A percentile compares a stretch with the other conserved stretches of the same genome.
Conservation (phyloP, 106 monocot species). For the Ottelia alismoides region DNA sequence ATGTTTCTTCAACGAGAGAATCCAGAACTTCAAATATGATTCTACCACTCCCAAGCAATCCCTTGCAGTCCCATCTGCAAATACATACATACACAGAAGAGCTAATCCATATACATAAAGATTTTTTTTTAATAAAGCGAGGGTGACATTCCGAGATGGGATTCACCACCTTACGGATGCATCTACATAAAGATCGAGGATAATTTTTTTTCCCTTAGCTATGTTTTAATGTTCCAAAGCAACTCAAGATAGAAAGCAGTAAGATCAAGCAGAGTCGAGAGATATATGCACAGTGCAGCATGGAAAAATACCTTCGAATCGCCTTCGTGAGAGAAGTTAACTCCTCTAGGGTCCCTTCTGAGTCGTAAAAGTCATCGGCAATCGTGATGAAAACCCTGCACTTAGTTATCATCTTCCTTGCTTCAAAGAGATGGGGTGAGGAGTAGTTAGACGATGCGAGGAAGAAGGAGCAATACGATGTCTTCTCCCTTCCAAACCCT, state of each 20-base stretch:
- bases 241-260: too few relatives aligned
- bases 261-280: not conserved
- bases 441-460: not conserved
- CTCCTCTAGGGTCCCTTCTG: slow-evolving; percentile 16
- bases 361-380: slow-evolving; percentile 30
- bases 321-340: slow-evolving; percentile 7
- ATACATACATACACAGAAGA: not conserved
- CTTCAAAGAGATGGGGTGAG: slow-evolving; percentile 5
- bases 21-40: slow-evolving; percentile 11
- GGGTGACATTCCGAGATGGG: too few relatives aligned
- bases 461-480: slow-evolving; percentile 13
- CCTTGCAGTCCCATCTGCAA: slow-evolving; percentile 4
- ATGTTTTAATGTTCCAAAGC: too few relatives aligned
- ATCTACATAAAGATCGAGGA: not conserved
- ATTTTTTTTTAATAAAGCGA: too few relatives aligned
- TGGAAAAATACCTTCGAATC: slow-evolving; percentile 16
- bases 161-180: too few relatives aligned
- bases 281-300: not conserved
- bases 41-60: slow-evolving; percentile 5
- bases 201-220: too few relatives aligned
- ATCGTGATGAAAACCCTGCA: slow-evolving; percentile 11
- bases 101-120: too few relatives aligned
- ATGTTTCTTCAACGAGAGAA: slow-evolving; percentile 5
- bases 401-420: slow-evolving; percentile 4
- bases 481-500: slow-evolving; percentile 25